Percentiles rank a stretch among this genome's conserved stretches.
These are phyloP conservation scores for Amanita brunnescens DNA, from an alignment of 768 basidiomycete genomes.

Conservation along the genomic window DNA sequence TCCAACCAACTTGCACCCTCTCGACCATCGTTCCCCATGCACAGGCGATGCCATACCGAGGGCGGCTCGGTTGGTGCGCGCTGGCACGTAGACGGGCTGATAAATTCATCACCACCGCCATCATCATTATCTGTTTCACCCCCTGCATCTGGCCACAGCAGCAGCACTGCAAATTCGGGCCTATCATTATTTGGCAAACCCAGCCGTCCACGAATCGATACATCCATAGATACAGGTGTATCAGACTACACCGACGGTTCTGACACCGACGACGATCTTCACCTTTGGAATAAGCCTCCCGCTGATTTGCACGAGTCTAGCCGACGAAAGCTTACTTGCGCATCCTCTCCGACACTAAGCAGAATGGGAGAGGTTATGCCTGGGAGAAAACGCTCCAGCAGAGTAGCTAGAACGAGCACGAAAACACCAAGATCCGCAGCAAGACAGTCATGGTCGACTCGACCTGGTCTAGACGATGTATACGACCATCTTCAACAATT, in stretches of 20 bases:
- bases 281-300: slow-evolving; percentile 26
- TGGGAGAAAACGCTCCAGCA: neutral
- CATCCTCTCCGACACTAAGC: slow-evolving; percentile 1
- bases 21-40: neutral
- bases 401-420: neutral
- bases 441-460: slow-evolving; percentile 17
- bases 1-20: neutral
- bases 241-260: slow-evolving; percentile 9
- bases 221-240: slow-evolving; percentile 4
- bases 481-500: slow-evolving; percentile 73
- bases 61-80: neutral
- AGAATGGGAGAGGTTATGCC: neutral
- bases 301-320: slow-evolving; percentile 12
- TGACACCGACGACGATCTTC: slow-evolving; percentile 12
- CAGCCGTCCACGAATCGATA: slow-evolving; percentile 4
- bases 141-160: neutral
- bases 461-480: slow-evolving; percentile 72
- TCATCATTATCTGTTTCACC: neutral
- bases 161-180: neutral
- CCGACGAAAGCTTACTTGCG: neutral
- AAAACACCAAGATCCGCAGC: neutral
- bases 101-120: neutral
- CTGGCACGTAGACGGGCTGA: neutral
- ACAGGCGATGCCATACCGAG: neutral
- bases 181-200: neutral